phyloP scores from a whole-genome alignment of 2,329 filamentous ascomycete species.

The Seiridium cupressi region DNA sequence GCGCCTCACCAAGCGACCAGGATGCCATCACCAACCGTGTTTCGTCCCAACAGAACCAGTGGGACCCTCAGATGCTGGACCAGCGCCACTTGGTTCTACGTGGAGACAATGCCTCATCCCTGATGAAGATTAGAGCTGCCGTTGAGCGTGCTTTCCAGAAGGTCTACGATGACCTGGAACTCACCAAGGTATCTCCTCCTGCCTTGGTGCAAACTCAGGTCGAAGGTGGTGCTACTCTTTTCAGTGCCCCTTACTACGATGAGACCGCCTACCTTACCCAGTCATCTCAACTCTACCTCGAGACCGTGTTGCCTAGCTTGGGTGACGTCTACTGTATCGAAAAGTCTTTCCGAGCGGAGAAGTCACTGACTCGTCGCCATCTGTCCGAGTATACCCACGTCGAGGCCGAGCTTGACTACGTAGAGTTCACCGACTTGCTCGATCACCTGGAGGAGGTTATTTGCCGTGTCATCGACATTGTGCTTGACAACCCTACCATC shows the following conservation, averaged over 20 bases:
- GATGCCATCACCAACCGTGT: slow-evolving; percentile 86
- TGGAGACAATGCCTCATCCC: slow-evolving; percentile 77
- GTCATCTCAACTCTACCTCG: slow-evolving; percentile 95
- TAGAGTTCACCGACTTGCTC: slow-evolving; percentile 87
- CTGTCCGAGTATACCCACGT: slow-evolving; percentile 96
- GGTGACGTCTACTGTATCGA: slow-evolving; percentile 98
- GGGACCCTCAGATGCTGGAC: slow-evolving; percentile 69
- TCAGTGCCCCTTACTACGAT: slow-evolving; percentile 85
- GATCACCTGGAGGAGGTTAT: slow-evolving; percentile 83
- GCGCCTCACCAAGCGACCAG: slow-evolving; percentile 78
- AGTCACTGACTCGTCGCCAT: slow-evolving; percentile 90
- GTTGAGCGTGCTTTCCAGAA: slow-evolving; percentile 79
- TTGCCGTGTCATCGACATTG: slow-evolving; percentile 78
- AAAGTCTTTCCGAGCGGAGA: slow-evolving; percentile 98
- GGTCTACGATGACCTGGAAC: slow-evolving; percentile 72
- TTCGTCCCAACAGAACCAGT: slow-evolving; percentile 43
- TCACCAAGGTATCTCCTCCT: slow-evolving; percentile 83
- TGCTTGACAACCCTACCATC: slow-evolving; percentile 70
- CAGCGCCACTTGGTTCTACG: slow-evolving; percentile 82
- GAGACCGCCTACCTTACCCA: slow-evolving; percentile 93
- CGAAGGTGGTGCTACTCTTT: slow-evolving; percentile 88
- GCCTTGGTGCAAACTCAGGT: slow-evolving; percentile 94
- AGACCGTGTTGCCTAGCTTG: slow-evolving; percentile 86
- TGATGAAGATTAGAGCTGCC: slow-evolving; percentile 83
- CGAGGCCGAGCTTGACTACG: slow-evolving; percentile 95